Evolutionary conservation across 805 yeast genomes (phyloP), one percentile per base, ranked within the genome.

Genomic region (Debaryomyces prosopidis): DNA sequence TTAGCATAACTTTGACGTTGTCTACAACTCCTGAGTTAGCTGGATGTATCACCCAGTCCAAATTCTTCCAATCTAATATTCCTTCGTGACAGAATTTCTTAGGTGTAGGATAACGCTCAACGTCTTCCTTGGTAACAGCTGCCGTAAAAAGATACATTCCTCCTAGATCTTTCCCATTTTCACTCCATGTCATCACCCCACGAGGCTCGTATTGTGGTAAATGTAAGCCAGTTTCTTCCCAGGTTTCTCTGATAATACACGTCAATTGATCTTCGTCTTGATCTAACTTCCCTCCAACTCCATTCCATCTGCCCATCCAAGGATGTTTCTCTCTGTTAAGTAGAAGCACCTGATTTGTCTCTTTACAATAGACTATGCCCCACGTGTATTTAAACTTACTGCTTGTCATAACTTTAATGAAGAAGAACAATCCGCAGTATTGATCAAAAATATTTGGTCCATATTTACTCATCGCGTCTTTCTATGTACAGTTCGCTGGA

Each of bases 251-350:
- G 5, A 66, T 60, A 15, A 73, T 72, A 44, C 77, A 71, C n/a
- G 65, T 64, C 31, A 58, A 46, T 1, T 76, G 69, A 1, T 66
- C 49, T 49, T 73, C 77, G 14, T 45, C 52, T 0, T 50, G 43
- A 28, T 69, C 70, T 14, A 72, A 48, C 46, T 73, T 72, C 5
- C 77, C 77, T 7, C 77, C 77, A 10, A 73, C 75, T 10, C 77
- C 77, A 51, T 73, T 72, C 77, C 77, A 73, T 40, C 68, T 55
- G 12, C 77, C 77, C 76, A 72, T 73, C 73, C 75, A 71, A 1
- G 77, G 77, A 9, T 63, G 55, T 45, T 73, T 73, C 45, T 68
- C 65, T 18, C 77, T 55, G 44, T 73, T 73, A 15, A 73, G 54
- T 6, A 73, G 52, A 10, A 72, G 64, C 14, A 71, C 53, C 35